phyloP scores from a whole-genome alignment of 208 protist species.

The Crithidia thermophila region DNA sequence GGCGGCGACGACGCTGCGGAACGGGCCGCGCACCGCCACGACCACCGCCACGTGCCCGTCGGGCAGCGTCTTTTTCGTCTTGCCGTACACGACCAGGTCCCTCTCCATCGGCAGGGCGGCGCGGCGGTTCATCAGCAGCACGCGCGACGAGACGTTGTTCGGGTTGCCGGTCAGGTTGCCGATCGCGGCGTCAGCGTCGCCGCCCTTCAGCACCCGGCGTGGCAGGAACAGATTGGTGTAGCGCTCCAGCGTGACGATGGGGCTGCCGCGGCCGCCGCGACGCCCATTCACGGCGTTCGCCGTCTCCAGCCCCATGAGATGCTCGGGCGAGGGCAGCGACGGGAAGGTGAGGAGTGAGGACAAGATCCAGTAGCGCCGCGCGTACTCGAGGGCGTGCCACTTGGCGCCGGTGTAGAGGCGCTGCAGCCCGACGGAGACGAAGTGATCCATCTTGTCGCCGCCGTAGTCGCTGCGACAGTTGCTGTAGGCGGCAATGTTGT shows the following conservation, averaged over 20 bases:
- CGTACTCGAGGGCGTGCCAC: conserved; percentile 75
- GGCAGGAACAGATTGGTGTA: conserved; percentile 41
- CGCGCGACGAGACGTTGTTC: conserved; percentile 34
- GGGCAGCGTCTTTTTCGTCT: conserved; percentile 31
- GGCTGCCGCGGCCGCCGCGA: conserved; percentile 21
- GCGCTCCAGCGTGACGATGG: conserved; percentile 22
- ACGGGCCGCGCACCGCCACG: conserved; percentile 55
- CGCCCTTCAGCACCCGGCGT: not conserved
- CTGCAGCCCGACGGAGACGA: conserved; percentile 52
- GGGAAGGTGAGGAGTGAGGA: conserved; percentile 38
- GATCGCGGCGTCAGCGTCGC: not conserved
- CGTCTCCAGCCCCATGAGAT: conserved; percentile 20
- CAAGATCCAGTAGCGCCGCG: conserved; percentile 68
- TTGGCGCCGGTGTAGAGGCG: conserved; percentile 60
- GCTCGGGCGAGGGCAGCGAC: conserved; percentile 21
- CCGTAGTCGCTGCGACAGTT: conserved; percentile 66
- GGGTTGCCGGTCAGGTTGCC: conserved; percentile 14
- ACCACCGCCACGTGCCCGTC: conserved; percentile 69
- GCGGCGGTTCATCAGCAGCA: conserved; percentile 25
- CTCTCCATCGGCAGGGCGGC: conserved; percentile 24
- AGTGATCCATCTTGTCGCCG: conserved; percentile 53
- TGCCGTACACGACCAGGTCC: conserved; percentile 50
- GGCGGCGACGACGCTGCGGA: conserved; percentile 18
- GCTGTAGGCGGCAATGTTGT: conserved; percentile 63
- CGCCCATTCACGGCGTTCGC: conserved; percentile 28